Evolutionary conservation across 352 stramenopile species (phyloP).

Genomic region (Phytophthora aleatoria): DNA sequence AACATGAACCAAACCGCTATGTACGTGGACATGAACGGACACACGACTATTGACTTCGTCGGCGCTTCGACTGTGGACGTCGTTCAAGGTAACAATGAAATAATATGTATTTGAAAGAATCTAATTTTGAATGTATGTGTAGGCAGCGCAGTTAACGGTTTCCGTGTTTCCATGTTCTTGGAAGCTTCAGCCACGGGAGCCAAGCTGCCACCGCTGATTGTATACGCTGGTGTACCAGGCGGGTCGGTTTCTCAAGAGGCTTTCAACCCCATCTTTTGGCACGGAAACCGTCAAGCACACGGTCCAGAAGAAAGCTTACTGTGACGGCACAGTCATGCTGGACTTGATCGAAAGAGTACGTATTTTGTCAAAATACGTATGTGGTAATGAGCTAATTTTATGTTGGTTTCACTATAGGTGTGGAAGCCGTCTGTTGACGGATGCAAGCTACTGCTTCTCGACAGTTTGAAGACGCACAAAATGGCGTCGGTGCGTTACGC

Average conservation of each 20-base stretch:
- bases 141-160: not conserved
- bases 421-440: not conserved
- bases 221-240: not conserved
- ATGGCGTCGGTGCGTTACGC: constrained; percentile 1
- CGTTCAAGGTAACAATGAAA: not conserved
- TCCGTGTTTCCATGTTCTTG: not conserved
- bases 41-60: not conserved
- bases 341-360: not conserved
- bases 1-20: not conserved
- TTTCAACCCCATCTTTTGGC: not conserved
- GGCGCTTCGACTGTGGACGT: not conserved
- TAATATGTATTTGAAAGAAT: not conserved
- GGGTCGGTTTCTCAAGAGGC: not conserved
- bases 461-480: constrained; percentile 6
- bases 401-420: not conserved
- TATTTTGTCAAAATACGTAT: not conserved
- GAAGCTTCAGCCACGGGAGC: not conserved
- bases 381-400: no score
- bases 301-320: not conserved
- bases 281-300: not conserved
- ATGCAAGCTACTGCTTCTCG: constrained; percentile 3
- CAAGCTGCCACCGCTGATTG: not conserved
- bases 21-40: not conserved
- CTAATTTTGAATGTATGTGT: not conserved
- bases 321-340: not conserved